Conservation (phyloP, 371 early-diverging fungal genomes). For the Mortierella sp. region DNA sequence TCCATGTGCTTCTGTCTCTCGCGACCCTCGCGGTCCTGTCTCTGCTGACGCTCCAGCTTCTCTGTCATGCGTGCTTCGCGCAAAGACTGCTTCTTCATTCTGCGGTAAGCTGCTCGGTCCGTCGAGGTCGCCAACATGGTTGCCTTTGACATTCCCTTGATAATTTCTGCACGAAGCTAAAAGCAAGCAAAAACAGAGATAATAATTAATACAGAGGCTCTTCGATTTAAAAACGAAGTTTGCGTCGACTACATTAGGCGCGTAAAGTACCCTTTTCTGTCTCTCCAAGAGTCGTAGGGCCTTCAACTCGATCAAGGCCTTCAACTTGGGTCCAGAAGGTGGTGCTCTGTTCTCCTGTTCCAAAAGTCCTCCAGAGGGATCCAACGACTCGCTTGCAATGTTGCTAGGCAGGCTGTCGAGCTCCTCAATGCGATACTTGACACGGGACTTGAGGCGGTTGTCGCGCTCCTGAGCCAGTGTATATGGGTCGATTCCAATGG, state of each 20-base stretch:
- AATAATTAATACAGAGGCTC: neutral
- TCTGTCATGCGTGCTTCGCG: conserved; percentile 94
- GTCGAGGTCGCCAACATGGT: conserved; percentile 85
- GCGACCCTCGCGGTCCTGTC: conserved; percentile 88
- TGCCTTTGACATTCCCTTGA: conserved; percentile 72
- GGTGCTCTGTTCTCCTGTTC: conserved; percentile 46
- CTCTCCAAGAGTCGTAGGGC: conserved; percentile 80
- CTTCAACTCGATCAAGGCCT: conserved; percentile 87
- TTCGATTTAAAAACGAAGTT: neutral
- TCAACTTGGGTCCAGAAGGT: conserved; percentile 67
- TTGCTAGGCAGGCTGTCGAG: conserved; percentile 76
- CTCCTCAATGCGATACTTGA: conserved; percentile 82
- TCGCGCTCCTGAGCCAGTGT: conserved; percentile 83
- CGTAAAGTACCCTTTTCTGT: conserved; percentile 71
- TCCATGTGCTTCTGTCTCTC: conserved; percentile 88
- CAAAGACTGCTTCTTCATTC: conserved; percentile 91
- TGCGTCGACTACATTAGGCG: neutral
- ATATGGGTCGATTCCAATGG: conserved; percentile 83
- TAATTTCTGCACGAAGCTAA: conserved; percentile 85
- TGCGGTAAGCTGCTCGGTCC: conserved; percentile 84
- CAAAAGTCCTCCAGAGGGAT: conserved; percentile 40
- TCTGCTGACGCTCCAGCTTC: conserved; percentile 89
- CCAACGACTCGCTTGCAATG: conserved; percentile 61
- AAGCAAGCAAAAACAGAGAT: conserved; percentile 12
- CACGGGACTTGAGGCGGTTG: conserved; percentile 71